A percentile compares a stretch with the other conserved stretches of the same genome.
phyloP scores from a whole-genome alignment of 306 rosid species.

The Cicer pinnatifidum region DNA sequence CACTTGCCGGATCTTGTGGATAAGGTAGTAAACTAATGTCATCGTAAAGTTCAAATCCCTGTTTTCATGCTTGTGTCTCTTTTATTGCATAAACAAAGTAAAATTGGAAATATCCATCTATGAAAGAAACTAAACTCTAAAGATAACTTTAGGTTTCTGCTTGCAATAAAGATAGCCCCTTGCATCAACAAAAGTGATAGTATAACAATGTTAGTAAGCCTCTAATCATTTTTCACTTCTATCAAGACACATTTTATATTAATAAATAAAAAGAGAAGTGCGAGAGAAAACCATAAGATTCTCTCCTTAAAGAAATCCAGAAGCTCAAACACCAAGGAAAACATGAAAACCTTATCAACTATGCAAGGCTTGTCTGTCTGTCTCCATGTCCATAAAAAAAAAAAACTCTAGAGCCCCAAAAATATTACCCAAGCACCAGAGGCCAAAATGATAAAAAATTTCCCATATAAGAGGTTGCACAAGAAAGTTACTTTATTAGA shows the following conservation, averaged over 20 bases:
- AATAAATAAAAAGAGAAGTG: neutral
- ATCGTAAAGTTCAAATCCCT: conserved; percentile 28
- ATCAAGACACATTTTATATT: conserved; percentile 3
- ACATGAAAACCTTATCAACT: neutral
- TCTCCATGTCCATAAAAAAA: neutral
- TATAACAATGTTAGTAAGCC: conserved; percentile 12
- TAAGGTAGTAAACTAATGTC: conserved; percentile 59
- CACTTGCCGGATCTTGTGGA: conserved; percentile 94
- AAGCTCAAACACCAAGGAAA: conserved; percentile 4
- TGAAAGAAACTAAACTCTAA: conserved; percentile 20
- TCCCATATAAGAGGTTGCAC: conserved; percentile 6
- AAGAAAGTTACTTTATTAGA: neutral
- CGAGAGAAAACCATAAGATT: conserved; percentile 16
- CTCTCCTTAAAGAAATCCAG: neutral
- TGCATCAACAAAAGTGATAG: conserved; percentile 16
- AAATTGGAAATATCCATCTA: conserved; percentile 17
- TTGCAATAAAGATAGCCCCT: conserved; percentile 3
- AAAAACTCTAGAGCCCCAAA: neutral
- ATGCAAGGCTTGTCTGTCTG: neutral
- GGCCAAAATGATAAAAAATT: neutral
- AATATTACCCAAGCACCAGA: conserved; percentile 1
- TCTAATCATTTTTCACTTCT: neutral
- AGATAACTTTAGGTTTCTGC: conserved; percentile 22
- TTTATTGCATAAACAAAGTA: neutral
- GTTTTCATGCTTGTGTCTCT: neutral